Evolutionary conservation across 805 yeast genomes (phyloP).

Genomic region (Kazachstania bromeliacearum): DNA sequence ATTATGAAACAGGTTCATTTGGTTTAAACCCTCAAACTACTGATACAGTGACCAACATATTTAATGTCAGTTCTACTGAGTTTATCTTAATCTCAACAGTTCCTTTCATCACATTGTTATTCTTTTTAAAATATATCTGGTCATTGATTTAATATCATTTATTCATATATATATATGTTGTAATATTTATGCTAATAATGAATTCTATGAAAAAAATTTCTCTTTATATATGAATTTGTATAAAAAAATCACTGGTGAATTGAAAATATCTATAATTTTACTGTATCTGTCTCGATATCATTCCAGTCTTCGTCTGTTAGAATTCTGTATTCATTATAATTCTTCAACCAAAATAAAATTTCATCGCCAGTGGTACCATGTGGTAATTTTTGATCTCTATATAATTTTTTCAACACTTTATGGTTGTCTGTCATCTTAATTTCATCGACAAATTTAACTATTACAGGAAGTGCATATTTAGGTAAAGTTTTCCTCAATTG

Average conservation of each 20-base stretch:
- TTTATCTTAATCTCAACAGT: conserved; percentile 11
- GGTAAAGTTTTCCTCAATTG: conserved; percentile 46
- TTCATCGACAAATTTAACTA: conserved; percentile 54
- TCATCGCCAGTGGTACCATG: conserved; percentile 54
- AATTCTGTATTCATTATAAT: conserved; percentile 39
- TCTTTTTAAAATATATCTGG: conserved; percentile 3
- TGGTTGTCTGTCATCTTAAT: conserved; percentile 71
- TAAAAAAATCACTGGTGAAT: no score
- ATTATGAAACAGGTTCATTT: conserved; percentile 48
- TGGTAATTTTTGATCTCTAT: conserved; percentile 61
- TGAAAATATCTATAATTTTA: conserved; percentile 24
- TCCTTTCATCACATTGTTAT: conserved; percentile 10
- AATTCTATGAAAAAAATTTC: no score
- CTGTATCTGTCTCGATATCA: conserved; percentile 22
- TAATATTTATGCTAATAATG: no score
- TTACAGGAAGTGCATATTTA: conserved; percentile 76
- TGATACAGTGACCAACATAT: conserved; percentile 15
- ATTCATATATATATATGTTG: no score
- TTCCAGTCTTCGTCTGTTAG: conserved; percentile 53
- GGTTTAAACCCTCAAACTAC: conserved; percentile 14
- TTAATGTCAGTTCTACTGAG: conserved; percentile 16
- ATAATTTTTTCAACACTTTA: conserved; percentile 63
- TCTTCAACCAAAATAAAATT: conserved; percentile 60
- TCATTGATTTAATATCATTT: no score
- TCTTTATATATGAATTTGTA: background rate